Evolutionary conservation across 176 grass and related monocot genomes (phyloP), one percentile per base, ranked within the genome.

Genomic region (Oryza nivara): DNA sequence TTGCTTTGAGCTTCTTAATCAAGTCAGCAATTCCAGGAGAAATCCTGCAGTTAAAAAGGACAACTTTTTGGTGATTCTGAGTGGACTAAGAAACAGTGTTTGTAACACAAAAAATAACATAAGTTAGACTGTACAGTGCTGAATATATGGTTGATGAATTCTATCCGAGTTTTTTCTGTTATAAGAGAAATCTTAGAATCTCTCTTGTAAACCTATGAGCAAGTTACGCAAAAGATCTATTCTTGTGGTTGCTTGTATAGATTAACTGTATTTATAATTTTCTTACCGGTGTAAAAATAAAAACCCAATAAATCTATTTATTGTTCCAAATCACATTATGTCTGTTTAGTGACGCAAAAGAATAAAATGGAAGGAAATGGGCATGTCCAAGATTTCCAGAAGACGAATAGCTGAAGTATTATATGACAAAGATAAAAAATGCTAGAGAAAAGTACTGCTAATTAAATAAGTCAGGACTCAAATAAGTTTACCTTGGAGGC

Each of bases 1-100:
- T 95, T 81, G 38, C 84, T 80, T 90, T 98, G 34, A 98, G 54
- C 82, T 92, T 93, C 43, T 79, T 87, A 70, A 95, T 90, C 74
- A 98, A 87, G 80, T 89, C 91, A 82, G 77, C 47, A 70, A 98
- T 92, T 83, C 91, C 89, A 48, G 93, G 91, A 81, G 96, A 98
- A 90, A 95, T 92, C 88, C 96, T 95, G 81, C 66, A 93, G 65
- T 81, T 69, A 6, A 70, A 68, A 46, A 70, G 7, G 0, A 0
- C 16, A 78, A 36, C 49, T 3, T 72, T 45, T 65, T 49, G 9
- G 63, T 45, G 69, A 82, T 65, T 67, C 67, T 63, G 73, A 48
- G 19, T 75, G 38, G 11, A 85, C 25, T 26, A 77, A 56, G 32
- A 52, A 86, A 12, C 43, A 65, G 7, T 46, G 40, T 1, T 15